Conservation (phyloP, 1,139 yeast species). For the Suhomyces panamericanus region DNA sequence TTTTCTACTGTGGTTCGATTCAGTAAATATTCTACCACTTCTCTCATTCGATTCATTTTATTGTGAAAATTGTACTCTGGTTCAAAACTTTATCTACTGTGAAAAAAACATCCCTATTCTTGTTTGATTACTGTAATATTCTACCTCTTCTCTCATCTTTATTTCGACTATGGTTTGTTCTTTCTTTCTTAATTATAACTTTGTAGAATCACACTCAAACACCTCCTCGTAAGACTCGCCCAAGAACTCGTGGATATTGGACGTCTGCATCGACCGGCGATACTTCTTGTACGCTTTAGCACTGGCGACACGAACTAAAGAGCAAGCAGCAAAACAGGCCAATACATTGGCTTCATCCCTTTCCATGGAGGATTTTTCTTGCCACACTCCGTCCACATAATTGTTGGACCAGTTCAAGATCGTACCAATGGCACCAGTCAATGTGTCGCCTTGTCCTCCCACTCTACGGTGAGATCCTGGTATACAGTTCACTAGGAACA, state of each 20-base stretch:
- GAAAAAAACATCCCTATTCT: too few species aligned
- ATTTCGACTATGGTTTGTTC: too few species aligned
- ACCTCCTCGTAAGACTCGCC: slow-evolving; percentile 62
- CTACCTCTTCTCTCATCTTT: too few species aligned
- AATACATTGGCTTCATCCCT: slow-evolving; percentile 49
- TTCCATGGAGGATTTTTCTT: slow-evolving; percentile 23
- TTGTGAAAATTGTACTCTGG: too few species aligned
- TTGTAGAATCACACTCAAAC: slow-evolving; percentile 31
- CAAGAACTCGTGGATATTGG: slow-evolving; percentile 70
- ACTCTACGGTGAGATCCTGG: slow-evolving; percentile 71
- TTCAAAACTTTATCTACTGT: too few species aligned
- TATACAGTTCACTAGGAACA: slow-evolving; percentile 37
- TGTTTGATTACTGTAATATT: too few species aligned
- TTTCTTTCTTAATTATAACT: slow-evolving; percentile 2
- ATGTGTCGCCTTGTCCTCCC: slow-evolving; percentile 89
- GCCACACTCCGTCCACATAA: slow-evolving; percentile 60
- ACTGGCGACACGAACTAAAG: slow-evolving; percentile 67
- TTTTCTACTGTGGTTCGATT: too few species aligned
- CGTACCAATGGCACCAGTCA: slow-evolving; percentile 71
- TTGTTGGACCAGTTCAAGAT: slow-evolving; percentile 53
- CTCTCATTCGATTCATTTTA: not conserved
- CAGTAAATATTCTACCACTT: not conserved
- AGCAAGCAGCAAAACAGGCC: slow-evolving; percentile 75
- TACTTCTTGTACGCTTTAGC: slow-evolving; percentile 60
- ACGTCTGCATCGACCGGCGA: slow-evolving; percentile 83